Percentiles rank a stretch among this genome's conserved stretches.
Evolutionary conservation across 192 early-diverging fungal species (phyloP).

Genomic region (Backusella psychrophila): DNA sequence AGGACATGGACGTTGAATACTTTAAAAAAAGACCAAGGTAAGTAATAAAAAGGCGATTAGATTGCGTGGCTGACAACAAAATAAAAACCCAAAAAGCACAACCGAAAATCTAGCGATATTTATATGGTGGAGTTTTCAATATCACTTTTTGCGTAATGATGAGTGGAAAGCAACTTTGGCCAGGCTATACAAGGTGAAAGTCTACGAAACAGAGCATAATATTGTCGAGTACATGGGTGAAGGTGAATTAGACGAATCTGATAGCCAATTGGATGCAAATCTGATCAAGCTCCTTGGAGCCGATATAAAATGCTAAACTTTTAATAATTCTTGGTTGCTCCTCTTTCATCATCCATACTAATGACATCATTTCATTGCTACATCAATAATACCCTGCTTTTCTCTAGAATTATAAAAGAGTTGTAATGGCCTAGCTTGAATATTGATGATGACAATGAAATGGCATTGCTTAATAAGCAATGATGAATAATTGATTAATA

Average conservation of each 20-base stretch:
- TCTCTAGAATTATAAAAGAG: neutral
- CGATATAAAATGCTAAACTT: neutral
- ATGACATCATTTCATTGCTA: neutral
- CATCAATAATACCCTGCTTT: neutral
- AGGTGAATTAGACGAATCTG: slow-evolving; percentile 24
- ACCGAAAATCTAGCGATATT: slow-evolving; percentile 89
- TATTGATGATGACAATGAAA: neutral
- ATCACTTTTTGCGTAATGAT: slow-evolving; percentile 16
- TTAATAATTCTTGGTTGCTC: neutral
- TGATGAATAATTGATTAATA: too few relatives aligned
- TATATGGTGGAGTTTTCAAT: slow-evolving; percentile 67
- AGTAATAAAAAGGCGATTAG: neutral
- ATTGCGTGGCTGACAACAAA: neutral
- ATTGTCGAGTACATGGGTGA: slow-evolving; percentile 62
- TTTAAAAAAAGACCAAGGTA: slow-evolving; percentile 67
- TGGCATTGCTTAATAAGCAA: neutral
- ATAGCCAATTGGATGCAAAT: neutral
- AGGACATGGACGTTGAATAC: slow-evolving; percentile 81
- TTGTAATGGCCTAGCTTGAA: neutral
- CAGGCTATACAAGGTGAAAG: slow-evolving; percentile 53
- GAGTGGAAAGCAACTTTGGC: slow-evolving; percentile 13
- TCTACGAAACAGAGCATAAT: slow-evolving; percentile 73
- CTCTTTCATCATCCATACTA: neutral
- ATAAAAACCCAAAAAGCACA: slow-evolving; percentile 55
- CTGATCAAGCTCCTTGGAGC: neutral